Base-by-base conservation (phyloP, 208 protist genomes). In the Trypanosoma scelopori region DNA sequence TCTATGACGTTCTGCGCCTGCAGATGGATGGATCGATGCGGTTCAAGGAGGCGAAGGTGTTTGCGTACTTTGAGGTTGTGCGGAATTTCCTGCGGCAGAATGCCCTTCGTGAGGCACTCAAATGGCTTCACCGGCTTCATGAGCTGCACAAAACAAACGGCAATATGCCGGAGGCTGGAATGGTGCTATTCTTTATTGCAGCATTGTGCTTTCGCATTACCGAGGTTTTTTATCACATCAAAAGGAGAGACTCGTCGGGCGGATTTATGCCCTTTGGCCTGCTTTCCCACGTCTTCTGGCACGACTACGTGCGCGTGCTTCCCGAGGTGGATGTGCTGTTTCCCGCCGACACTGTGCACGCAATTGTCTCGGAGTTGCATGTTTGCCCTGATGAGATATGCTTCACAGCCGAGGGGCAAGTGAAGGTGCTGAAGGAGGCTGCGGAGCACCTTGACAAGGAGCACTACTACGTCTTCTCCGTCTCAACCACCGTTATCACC, bases 271-370 rank as follows among this genome's bases (percentile, higher is more conserved):
- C 90, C 16, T 79, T 75, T 56, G 81, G 55, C 27, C 35, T 92
- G 18, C 50, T 96, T 27, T 80, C 79, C 9, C 72, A 90, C 39
- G 85, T 96, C 5, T 93, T 91, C 65, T 96, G 91, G 91, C 91
- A 96, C n/a, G 87, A 96, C 71, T 96, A 94, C 57, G 91, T 92
- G 30, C 85, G 87, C 52, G 72, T 96, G 45, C 74, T 96, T 18
- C 91, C 91, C 9, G 87, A 92, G 64, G 65, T 89, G 7, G 87
- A 93, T 42, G 35, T 53, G 16, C 60, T 93, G 42, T 53, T 96
- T 16, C 68, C 83, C 5, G 77, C 57, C 0, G 87, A 93, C 50
- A 89, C 78, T 22, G 72, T 92, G 20, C 91, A 91, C 70, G 72
- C 69, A 28, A 87, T 94, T 59, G 91, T 91, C 6, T 82, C 78